These are phyloP conservation scores for Mangifera indica DNA, from an alignment of 345 rosid genomes.

Conservation along the genomic window DNA sequence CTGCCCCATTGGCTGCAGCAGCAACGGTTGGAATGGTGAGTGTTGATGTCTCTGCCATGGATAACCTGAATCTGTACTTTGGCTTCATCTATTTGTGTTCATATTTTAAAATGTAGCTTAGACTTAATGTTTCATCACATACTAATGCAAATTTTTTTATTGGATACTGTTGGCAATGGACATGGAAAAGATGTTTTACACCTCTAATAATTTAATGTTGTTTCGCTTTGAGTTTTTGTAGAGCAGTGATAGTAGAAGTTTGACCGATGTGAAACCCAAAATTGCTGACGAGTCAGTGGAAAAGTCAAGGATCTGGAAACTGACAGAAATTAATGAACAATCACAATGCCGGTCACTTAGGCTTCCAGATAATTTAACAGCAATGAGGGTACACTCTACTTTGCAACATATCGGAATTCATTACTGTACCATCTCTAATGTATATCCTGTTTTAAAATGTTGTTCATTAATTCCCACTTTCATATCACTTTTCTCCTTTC, in stretches of 20 bases:
- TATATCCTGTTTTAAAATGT: neutral
- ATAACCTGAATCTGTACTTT: neutral
- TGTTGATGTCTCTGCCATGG: slow-evolving; percentile 16
- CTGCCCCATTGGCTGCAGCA: slow-evolving; percentile 47
- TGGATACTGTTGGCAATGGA: neutral
- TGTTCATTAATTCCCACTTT: neutral
- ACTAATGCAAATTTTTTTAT: neutral
- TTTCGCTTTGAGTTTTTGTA: slow-evolving; percentile 33
- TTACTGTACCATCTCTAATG: neutral
- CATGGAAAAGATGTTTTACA: neutral
- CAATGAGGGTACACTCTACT: slow-evolving; percentile 50
- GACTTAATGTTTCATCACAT: neutral
- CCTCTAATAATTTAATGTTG: slow-evolving; percentile 4
- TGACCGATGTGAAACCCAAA: slow-evolving; percentile 67
- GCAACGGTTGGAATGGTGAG: slow-evolving; percentile 63
- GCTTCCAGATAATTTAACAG: slow-evolving; percentile 55
- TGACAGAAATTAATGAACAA: slow-evolving; percentile 72
- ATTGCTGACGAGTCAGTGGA: slow-evolving; percentile 56
- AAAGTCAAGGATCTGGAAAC: slow-evolving; percentile 65
- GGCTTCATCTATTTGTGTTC: neutral
- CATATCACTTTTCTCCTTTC: neutral
- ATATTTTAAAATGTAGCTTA: neutral
- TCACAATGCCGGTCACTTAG: slow-evolving; percentile 70
- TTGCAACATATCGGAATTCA: neutral
- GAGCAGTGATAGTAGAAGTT: slow-evolving; percentile 49